phyloP scores from a whole-genome alignment of 1,284 basidiomycete genomes.

The Fomitopsis palustris region DNA sequence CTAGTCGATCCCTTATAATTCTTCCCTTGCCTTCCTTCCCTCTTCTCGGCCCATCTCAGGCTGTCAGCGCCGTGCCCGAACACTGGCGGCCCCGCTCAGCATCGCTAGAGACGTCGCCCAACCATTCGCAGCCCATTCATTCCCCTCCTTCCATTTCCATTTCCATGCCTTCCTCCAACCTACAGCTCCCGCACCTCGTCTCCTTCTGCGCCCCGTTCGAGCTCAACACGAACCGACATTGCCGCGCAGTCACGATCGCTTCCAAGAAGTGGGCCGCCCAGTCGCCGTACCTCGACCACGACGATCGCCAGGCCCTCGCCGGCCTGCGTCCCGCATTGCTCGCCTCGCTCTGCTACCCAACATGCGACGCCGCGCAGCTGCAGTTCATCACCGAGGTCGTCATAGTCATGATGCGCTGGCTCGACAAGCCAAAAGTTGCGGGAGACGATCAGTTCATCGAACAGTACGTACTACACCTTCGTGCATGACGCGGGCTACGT shows the following conservation, averaged over 20 bases:
- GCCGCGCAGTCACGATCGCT: constrained; percentile 39
- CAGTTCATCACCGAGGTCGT: constrained; percentile 48
- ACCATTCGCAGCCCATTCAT: neutral
- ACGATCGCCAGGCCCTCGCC: constrained; percentile 30
- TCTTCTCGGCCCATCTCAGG: constrained; percentile 1
- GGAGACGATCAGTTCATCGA: constrained; percentile 20
- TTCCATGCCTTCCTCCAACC: constrained; percentile 31
- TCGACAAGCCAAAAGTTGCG: constrained; percentile 12
- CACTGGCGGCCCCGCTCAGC: neutral
- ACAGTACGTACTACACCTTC: constrained; percentile 17
- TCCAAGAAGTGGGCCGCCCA: constrained; percentile 44
- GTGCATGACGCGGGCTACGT: neutral
- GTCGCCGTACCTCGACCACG: constrained; percentile 18
- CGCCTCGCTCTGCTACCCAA: constrained; percentile 54
- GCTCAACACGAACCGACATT: constrained; percentile 50
- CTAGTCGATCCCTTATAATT: neutral
- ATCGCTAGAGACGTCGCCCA: neutral
- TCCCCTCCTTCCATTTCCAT: no score
- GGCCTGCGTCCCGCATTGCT: constrained; percentile 48
- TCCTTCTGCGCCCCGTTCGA: constrained; percentile 41
- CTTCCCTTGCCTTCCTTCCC: neutral
- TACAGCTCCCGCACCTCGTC: constrained; percentile 58
- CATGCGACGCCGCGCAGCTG: constrained; percentile 52
- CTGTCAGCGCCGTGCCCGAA: neutral
- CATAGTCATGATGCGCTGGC: constrained; percentile 35